Conservation (phyloP, 1,139 yeast species). For the Spathaspora sp. region DNA sequence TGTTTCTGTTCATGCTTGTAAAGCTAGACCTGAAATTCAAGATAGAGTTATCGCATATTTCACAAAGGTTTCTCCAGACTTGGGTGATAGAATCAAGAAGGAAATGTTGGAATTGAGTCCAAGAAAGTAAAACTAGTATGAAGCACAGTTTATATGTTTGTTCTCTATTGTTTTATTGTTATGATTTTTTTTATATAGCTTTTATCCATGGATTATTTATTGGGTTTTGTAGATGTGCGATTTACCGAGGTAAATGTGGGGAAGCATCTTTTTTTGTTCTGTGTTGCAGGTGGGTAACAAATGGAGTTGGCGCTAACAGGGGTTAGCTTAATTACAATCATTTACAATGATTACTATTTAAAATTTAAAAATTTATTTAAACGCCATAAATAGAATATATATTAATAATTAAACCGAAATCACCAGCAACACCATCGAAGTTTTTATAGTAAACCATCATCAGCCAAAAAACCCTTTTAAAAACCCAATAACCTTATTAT, state of each 20-base stretch:
- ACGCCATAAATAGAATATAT: constrained; percentile 1
- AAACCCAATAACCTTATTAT: not conserved
- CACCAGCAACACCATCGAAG: not conserved
- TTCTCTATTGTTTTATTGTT: not conserved
- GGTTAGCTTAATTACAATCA: not conserved
- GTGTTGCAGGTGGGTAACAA: not conserved
- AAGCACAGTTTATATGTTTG: not conserved
- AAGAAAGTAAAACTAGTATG: constrained; percentile 31
- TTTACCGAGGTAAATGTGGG: not conserved
- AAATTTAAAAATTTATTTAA: not conserved
- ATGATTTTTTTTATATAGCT: not conserved
- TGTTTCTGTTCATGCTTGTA: constrained; percentile 70
- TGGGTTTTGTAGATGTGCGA: not conserved
- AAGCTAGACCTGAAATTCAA: constrained; percentile 74
- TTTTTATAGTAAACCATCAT: not conserved
- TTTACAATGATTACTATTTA: not conserved
- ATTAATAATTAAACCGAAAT: not conserved
- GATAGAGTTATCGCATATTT: constrained; percentile 80
- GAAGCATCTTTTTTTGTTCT: not conserved
- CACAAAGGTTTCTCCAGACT: constrained; percentile 64
- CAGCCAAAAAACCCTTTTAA: not conserved
- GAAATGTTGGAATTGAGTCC: constrained; percentile 61
- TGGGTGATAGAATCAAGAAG: constrained; percentile 58
- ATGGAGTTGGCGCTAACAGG: no score
- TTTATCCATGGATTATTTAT: not conserved